These are phyloP conservation scores for Rhizopogon roseolus DNA, from an alignment of 768 basidiomycete genomes.

Conservation along the genomic window DNA sequence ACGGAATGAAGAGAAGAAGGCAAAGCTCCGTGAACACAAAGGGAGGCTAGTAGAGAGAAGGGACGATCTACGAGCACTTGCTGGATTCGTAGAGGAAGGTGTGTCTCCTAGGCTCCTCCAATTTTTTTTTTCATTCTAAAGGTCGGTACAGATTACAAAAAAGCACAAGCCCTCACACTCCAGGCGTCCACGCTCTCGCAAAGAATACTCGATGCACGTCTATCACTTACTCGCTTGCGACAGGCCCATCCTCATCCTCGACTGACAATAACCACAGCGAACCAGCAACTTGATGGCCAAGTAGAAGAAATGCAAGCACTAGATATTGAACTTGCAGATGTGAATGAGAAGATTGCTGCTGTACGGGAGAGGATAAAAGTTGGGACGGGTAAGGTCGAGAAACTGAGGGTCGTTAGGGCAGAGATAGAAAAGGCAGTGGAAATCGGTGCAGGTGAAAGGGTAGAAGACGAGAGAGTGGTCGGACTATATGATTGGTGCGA, in stretches of 20 bases:
- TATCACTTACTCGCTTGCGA: conserved; percentile 74
- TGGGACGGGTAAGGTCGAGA: conserved; percentile 52
- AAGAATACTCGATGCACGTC: conserved; percentile 78
- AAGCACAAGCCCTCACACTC: conserved; percentile 45
- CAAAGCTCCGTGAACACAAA: conserved; percentile 60
- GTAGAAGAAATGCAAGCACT: conserved; percentile 77
- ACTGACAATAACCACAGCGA: conserved; percentile 71
- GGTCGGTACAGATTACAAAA: conserved; percentile 51
- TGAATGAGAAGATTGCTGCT: conserved; percentile 45
- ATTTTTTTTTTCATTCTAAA: not conserved
- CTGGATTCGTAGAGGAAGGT: conserved; percentile 71
- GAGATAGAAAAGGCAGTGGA: conserved; percentile 61
- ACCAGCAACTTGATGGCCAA: conserved; percentile 68
- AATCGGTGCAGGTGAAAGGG: conserved; percentile 48
- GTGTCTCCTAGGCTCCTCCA: not conserved
- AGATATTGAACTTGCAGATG: conserved; percentile 55
- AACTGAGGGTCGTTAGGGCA: conserved; percentile 51
- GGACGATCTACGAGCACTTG: conserved; percentile 55
- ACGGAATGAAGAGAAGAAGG: conserved; percentile 70
- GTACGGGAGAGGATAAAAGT: conserved; percentile 61
- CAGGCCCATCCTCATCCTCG: conserved; percentile 79
- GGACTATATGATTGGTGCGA: conserved; percentile 69
- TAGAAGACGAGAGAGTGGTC: conserved; percentile 60
- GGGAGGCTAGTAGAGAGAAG: conserved; percentile 55
- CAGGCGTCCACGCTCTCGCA: conserved; percentile 60